These are phyloP conservation scores for Aphanoascus verrucosus DNA, from an alignment of 2,329 filamentous ascomycete genomes.

Conservation along the genomic window DNA sequence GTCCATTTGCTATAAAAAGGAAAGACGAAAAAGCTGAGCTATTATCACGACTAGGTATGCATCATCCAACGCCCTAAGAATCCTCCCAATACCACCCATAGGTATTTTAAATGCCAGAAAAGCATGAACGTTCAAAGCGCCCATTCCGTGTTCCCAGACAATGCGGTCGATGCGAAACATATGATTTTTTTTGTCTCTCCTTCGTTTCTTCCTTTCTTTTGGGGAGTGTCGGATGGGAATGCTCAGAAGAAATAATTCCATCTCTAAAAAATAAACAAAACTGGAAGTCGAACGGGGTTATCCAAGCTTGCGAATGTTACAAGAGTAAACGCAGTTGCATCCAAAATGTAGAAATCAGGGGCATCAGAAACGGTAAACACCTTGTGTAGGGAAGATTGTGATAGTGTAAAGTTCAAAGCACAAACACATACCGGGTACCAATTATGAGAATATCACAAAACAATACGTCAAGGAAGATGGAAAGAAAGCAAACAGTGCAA, in stretches of 20 bases:
- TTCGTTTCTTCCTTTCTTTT: not conserved
- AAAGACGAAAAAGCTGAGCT: not conserved
- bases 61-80: constrained; percentile 3
- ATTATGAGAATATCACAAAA: not conserved
- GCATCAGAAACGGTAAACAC: not conserved
- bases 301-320: not conserved
- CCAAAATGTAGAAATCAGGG: not conserved
- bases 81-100: constrained; percentile 1
- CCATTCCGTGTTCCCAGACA: not conserved
- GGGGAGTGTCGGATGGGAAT: not conserved
- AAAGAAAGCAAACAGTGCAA: not conserved
- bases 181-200: not conserved
- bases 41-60: not conserved
- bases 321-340: not conserved
- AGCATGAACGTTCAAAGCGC: not conserved
- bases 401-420: too few species aligned
- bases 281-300: not conserved
- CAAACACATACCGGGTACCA: too few species aligned
- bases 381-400: too few species aligned
- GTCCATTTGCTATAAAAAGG: not conserved
- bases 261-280: not conserved
- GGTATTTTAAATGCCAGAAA: constrained; percentile 9
- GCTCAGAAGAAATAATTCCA: not conserved
- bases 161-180: constrained; percentile 3
- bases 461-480: not conserved